phyloP scores from a whole-genome alignment of 2,329 filamentous ascomycete species.

The Hortaea sp. region DNA sequence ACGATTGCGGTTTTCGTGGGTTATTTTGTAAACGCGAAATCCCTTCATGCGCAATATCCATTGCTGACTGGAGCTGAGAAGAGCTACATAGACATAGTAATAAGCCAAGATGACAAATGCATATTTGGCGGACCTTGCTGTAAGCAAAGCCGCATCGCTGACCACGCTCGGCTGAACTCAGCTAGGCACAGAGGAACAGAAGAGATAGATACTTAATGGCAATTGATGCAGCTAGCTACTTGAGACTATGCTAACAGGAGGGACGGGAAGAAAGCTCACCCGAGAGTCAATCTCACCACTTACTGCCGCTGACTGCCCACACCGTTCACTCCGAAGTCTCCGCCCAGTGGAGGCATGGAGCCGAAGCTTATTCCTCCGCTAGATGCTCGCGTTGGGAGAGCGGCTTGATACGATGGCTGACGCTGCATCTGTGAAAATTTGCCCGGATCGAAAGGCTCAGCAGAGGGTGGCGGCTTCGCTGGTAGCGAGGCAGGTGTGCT shows the following conservation, averaged over 20 bases:
- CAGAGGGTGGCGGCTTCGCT: constrained; percentile 43
- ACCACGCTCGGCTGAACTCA: too few species aligned
- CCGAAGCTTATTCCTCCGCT: constrained; percentile 9
- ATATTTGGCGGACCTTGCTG: too few species aligned
- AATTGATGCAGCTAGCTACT: too few species aligned
- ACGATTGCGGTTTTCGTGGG: too few species aligned
- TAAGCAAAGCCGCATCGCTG: too few species aligned
- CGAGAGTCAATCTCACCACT: not conserved
- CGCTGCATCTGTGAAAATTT: constrained; percentile 6
- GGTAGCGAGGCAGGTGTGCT: constrained; percentile 45
- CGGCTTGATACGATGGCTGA: constrained; percentile 6
- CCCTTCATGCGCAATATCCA: too few species aligned
- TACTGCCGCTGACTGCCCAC: not conserved
- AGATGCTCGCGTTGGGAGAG: constrained; percentile 5
- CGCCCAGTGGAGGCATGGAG: constrained; percentile 6
- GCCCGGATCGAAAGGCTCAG: constrained; percentile 18
- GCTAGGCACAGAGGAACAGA: too few species aligned
- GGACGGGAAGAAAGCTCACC: not conserved
- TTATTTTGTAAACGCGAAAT: too few species aligned
- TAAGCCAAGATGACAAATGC: too few species aligned
- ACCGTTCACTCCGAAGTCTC: not conserved
- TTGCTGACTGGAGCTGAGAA: too few species aligned
- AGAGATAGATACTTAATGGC: too few species aligned
- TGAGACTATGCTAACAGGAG: not conserved
- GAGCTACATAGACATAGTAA: too few species aligned